Evolutionary conservation across 2,329 filamentous ascomycete genomes (phyloP), one percentile per base, ranked within the genome.

Genomic region (Chaetomium strumarium): DNA sequence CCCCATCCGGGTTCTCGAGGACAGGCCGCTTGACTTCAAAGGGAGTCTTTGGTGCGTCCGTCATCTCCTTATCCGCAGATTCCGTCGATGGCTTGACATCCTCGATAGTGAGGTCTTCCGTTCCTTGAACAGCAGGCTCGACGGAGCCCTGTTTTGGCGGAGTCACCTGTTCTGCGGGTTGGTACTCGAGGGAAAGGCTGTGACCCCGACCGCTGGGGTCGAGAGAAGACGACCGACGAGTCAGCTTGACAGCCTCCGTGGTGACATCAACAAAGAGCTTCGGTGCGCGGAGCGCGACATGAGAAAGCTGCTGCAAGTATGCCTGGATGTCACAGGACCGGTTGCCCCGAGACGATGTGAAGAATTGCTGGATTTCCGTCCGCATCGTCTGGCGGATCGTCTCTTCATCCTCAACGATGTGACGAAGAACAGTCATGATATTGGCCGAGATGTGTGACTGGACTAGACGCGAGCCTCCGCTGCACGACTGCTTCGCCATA

Each of bases 401-500:
- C 16, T 90, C 85, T 46, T 96, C 90, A 64, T 99, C 95, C 69
- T 99, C 93, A 49, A 97, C 82, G 58, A 99, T 85, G 64, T 99
- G 93, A 38, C 95, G 85, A 40, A 99, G 74, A 48, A 96, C 85
- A 12, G 92, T 80, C 79, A 97, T 85, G 62, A 96, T 86, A 52
- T 86, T 79, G 19, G 75, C 68, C 3, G 75, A 73, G 37, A 81
- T 70, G 49, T 73, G 74, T 2, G 72, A 75, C 38, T 78, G 75
- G 55, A 72, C 76, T 10, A 99, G 78, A 50, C 85, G 85, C 50
- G 90, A 88, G 7, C 88, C 86, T 30, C 84, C 79, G 24, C 87
- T 88, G 17, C 89, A 85, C 54, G 97, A 80, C 67, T 97, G 92
- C 68, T 95, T 95, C 52, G 92, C 84, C 88, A 97, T 96, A 47